Conservation (phyloP, 2,329 filamentous ascomycete species). For the Hirsutella thompsonii region DNA sequence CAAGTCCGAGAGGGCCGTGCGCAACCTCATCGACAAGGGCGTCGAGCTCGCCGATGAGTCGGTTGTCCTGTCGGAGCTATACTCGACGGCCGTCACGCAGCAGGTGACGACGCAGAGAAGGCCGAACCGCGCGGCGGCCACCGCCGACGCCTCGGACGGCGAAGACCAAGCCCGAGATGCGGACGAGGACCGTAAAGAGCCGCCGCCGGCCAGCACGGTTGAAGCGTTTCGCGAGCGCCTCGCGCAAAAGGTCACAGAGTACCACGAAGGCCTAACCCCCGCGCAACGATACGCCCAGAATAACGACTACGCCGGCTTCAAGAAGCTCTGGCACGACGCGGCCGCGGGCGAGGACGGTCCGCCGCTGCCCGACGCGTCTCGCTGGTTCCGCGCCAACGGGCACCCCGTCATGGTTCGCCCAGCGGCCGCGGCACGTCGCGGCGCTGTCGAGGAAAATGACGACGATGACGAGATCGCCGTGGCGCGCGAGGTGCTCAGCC, state of each 20-base stretch:
- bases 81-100: slow-evolving; percentile 8
- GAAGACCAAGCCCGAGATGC: slow-evolving; percentile 2
- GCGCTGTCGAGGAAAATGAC: slow-evolving; percentile 25
- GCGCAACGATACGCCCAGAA: slow-evolving; percentile 39
- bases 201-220: slow-evolving; percentile 12
- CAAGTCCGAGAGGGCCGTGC: slow-evolving; percentile 31
- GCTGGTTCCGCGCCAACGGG: slow-evolving; percentile 39
- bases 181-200: slow-evolving; percentile 8
- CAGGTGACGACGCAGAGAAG: slow-evolving; percentile 2
- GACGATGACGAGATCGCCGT: slow-evolving; percentile 59
- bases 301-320: slow-evolving; percentile 49
- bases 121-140: not conserved
- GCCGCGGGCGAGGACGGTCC: slow-evolving; percentile 34
- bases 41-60: slow-evolving; percentile 36
- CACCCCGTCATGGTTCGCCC: slow-evolving; percentile 23
- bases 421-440: slow-evolving; percentile 1
- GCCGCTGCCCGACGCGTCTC: slow-evolving; percentile 36
- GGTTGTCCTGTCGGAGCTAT: slow-evolving; percentile 23
- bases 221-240: slow-evolving; percentile 23
- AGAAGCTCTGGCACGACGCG: slow-evolving; percentile 43
- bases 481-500: slow-evolving; percentile 47
- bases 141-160: slow-evolving; percentile 4
- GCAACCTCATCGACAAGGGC: slow-evolving; percentile 34
- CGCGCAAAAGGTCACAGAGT: slow-evolving; percentile 25
- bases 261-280: slow-evolving; percentile 22